A percentile compares a stretch with the other conserved stretches of the same genome.
Conservation (phyloP, 148 eudicot genomes). For the Cornus controversa region DNA sequence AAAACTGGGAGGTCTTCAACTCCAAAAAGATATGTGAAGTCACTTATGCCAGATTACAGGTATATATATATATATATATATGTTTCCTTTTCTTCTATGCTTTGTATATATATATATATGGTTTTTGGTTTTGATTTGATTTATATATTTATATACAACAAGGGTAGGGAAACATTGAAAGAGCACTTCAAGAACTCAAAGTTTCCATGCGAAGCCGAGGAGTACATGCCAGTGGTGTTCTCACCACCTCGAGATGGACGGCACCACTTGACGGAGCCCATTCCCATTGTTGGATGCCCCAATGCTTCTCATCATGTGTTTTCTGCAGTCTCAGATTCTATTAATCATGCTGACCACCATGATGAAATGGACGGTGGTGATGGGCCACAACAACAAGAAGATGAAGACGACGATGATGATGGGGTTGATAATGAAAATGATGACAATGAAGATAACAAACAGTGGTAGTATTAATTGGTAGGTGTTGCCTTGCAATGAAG, state of each 20-base stretch:
- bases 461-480: too few relatives aligned
- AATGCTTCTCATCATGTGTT: constrained; percentile 5
- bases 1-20: constrained; percentile 94
- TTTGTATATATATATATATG: constrained; percentile 29
- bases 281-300: constrained; percentile 45
- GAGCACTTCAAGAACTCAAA: constrained; percentile 98
- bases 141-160: neutral
- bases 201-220: constrained; percentile 80
- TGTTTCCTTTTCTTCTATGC: too few relatives aligned
- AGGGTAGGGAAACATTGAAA: constrained; percentile 85
- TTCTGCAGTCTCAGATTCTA: too few relatives aligned
- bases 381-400: neutral
- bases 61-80: constrained; percentile 14
- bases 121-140: constrained; percentile 24
- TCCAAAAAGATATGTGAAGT: constrained; percentile 91
- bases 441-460: neutral
- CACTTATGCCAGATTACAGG: constrained; percentile 86
- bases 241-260: constrained; percentile 88
- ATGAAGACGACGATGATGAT: neutral
- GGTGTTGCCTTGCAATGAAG: too few relatives aligned
- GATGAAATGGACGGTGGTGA: neutral
- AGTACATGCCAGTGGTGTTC: constrained; percentile 84
- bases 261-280: constrained; percentile 41
- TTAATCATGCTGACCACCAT: constrained; percentile 11
- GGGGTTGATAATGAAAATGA: neutral